Percentiles rank a stretch among this genome's conserved stretches.
These are phyloP conservation scores for Kwoniella shandongensis DNA, from an alignment of 768 basidiomycete genomes.

Conservation along the genomic window DNA sequence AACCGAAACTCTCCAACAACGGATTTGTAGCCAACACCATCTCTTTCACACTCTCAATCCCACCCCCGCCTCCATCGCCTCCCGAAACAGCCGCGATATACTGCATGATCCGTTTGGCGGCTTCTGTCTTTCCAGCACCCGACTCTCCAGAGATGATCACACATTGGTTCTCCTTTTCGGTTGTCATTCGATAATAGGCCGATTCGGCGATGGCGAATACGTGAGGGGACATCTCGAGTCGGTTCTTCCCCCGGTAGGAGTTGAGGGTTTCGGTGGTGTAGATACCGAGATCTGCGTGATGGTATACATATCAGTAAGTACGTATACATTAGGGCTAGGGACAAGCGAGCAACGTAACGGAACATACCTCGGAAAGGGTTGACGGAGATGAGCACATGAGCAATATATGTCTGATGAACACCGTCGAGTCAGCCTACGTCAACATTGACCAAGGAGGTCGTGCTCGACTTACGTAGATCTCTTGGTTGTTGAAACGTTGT, in stretches of 20 bases:
- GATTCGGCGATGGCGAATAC: conserved; percentile 96
- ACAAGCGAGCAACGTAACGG: background rate
- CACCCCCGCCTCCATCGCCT: conserved; percentile 64
- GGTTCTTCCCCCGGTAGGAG: conserved; percentile 91
- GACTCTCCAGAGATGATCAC: conserved; percentile 99
- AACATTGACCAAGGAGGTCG: background rate
- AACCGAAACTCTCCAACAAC: conserved; percentile 94
- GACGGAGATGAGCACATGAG: conserved; percentile 97
- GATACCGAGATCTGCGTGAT: conserved; percentile 80
- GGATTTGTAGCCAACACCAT: conserved; percentile 99
- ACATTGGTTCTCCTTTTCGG: conserved; percentile 98
- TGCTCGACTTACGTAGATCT: conserved; percentile 71
- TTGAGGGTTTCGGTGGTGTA: conserved; percentile 86
- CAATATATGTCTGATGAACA: conserved; percentile 76
- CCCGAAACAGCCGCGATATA: conserved; percentile 93
- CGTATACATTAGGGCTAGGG: too few relatives aligned
- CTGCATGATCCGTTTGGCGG: conserved; percentile 99
- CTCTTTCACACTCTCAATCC: conserved; percentile 97
- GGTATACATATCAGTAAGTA: background rate
- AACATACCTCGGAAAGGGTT: conserved; percentile 87
- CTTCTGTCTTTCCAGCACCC: conserved; percentile 98
- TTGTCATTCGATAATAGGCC: conserved; percentile 98
- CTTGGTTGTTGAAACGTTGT: conserved; percentile 89
- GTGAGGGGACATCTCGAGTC: conserved; percentile 96
- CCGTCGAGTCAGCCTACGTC: conserved; percentile 1